Evolutionary conservation across 768 basidiomycete genomes (phyloP).

Genomic region (Coprinopsis strossmayeri): DNA sequence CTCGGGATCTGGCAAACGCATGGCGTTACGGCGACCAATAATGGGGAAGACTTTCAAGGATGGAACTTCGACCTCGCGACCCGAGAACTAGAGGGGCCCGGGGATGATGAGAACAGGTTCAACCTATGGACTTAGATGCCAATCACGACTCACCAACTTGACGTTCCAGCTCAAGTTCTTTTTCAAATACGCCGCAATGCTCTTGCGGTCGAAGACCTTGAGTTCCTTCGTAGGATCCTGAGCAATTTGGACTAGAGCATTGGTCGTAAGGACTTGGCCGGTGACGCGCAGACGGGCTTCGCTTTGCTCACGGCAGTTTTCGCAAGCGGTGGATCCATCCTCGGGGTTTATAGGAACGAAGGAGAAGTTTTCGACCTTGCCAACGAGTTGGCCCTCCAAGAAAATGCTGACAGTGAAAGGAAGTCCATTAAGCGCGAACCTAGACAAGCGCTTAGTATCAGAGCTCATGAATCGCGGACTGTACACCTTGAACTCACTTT

Average conservation of each 20-base stretch:
- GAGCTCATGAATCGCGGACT: not conserved
- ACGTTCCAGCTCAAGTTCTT: not conserved
- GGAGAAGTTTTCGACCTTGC: not conserved
- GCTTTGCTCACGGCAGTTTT: not conserved
- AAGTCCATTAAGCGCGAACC: not conserved
- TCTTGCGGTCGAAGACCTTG: not conserved
- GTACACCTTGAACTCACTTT: not conserved
- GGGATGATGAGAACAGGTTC: not conserved
- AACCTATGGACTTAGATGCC: not conserved
- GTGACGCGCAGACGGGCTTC: not conserved
- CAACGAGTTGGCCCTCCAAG: not conserved
- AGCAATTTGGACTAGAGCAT: not conserved
- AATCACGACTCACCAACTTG: not conserved
- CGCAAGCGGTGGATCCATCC: not conserved
- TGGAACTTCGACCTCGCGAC: not conserved
- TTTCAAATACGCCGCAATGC: not conserved
- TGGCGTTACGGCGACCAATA: not conserved
- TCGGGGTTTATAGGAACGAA: not conserved
- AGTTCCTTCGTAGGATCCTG: not conserved
- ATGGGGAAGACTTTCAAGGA: not conserved
- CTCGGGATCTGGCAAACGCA: too few species aligned
- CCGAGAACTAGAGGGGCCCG: not conserved
- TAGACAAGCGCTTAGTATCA: not conserved
- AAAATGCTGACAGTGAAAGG: not conserved
- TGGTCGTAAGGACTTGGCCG: not conserved